Evolutionary conservation across 2,329 filamentous ascomycete species (phyloP).

Genomic region (Exophiala lecanii-corni): DNA sequence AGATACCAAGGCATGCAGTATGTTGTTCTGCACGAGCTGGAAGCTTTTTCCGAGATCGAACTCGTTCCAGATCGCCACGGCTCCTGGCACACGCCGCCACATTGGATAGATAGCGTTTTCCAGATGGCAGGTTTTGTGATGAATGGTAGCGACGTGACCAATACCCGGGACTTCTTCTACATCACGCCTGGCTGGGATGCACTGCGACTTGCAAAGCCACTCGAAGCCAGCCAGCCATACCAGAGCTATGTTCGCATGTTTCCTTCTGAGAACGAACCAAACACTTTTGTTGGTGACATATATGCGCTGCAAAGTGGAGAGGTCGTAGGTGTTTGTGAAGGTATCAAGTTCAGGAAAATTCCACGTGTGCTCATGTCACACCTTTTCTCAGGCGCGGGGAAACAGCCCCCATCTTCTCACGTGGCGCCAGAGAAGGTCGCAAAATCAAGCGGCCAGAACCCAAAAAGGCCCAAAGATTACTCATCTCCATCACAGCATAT

Average conservation of each 20-base stretch:
- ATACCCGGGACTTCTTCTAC: slow-evolving; percentile 31
- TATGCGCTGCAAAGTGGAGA: slow-evolving; percentile 34
- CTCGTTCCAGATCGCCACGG: slow-evolving; percentile 27
- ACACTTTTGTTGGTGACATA: slow-evolving; percentile 37
- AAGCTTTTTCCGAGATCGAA: slow-evolving; percentile 31
- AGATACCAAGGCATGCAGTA: slow-evolving; percentile 32
- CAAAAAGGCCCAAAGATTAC: background rate
- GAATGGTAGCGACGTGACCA: slow-evolving; percentile 29
- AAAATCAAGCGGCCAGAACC: background rate
- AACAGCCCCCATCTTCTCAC: background rate
- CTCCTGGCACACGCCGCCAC: slow-evolving; percentile 28
- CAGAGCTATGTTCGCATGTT: slow-evolving; percentile 33
- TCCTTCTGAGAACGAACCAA: slow-evolving; percentile 28
- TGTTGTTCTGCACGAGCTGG: slow-evolving; percentile 30
- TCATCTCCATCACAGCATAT: no score
- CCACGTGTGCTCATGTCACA: slow-evolving; percentile 36
- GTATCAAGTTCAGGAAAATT: slow-evolving; percentile 35
- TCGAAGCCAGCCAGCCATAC: slow-evolving; percentile 29
- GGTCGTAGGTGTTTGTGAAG: slow-evolving; percentile 33
- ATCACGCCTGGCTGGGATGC: slow-evolving; percentile 34
- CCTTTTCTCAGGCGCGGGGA: slow-evolving; percentile 36
- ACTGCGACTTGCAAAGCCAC: slow-evolving; percentile 27
- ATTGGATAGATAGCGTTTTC: slow-evolving; percentile 27
- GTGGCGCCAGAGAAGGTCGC: background rate
- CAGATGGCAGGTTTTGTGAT: slow-evolving; percentile 27